Base-by-base conservation (phyloP, 345 rosid genomes). In the Eucalyptus regnans region DNA sequence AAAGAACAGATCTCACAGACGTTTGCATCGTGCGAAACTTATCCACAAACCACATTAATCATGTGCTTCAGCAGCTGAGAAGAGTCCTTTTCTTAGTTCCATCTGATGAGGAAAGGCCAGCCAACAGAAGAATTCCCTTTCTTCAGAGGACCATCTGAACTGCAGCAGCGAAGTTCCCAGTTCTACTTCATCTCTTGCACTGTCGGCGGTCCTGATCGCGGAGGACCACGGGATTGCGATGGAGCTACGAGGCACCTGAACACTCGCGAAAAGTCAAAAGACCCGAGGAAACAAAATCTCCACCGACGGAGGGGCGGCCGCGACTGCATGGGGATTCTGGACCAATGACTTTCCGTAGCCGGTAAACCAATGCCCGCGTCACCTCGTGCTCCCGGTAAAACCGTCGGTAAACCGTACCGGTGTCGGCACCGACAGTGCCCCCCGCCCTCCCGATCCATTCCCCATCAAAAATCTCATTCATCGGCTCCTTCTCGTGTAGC, bases 61-160 rank as follows among this genome's bases (percentile, higher is more conserved):
- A 29, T 6, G 17, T 7, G 56, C 51, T 48, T 14, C 7, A 27
- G 87, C 56, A 49, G 83, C 33, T 17, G 50, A 20, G 58, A 52
- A 51, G 22, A 86, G 43, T 86, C 56, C 60, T 31, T 31, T 86
- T 29, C 20, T 50, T n/a, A 60, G 52, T n/a, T 18, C 33, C 33
- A 51, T 13, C 37, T 11, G 66, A 60, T 25, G n/a, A 11, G 66
- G 66, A 60, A 60, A 4, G 66, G n/a, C 71, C 14, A 62, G 71
- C 88, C 44, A 68, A 89, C 20, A 29, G 58, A 89, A 89, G 48
- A 29, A 62, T 58, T 44, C 56, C 52, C 37, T 44, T 50, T 90
- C 27, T 54, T 81, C 94, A 97, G 98, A 95, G 93, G 60, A 96
- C 97, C 16, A 93, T 92, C 58, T 94, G 95, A 94, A 94, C 95